A percentile compares a stretch with the other conserved stretches of the same genome.
phyloP scores from a whole-genome alignment of 2,329 filamentous ascomycete genomes.

The Neofusicoccum umdonicola region DNA sequence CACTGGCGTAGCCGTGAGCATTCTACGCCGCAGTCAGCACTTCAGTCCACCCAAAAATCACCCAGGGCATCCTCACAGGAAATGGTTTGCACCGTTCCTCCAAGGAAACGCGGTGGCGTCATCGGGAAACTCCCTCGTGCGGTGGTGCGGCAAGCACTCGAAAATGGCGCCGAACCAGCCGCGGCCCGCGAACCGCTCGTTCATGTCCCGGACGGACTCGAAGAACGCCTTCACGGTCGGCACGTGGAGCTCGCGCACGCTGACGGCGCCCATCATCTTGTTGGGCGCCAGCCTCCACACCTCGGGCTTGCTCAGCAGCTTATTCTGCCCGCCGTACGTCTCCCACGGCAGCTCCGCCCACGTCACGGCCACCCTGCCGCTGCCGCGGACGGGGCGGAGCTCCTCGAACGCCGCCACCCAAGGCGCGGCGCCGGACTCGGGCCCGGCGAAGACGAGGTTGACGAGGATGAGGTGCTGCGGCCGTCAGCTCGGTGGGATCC shows the following conservation, averaged over 20 bases:
- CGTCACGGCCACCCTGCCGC: background rate
- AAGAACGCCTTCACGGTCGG: conserved; percentile 8
- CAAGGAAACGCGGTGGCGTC: background rate
- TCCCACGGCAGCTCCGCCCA: conserved; percentile 8
- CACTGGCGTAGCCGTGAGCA: conserved; percentile 2
- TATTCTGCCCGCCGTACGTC: conserved; percentile 8
- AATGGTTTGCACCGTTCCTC: background rate
- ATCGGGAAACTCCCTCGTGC: conserved; percentile 1
- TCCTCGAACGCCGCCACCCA: background rate
- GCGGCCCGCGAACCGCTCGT: background rate
- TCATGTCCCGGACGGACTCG: conserved; percentile 6
- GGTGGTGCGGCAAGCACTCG: conserved; percentile 3
- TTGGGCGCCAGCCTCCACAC: conserved; percentile 4
- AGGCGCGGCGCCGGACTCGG: background rate
- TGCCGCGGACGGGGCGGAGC: background rate
- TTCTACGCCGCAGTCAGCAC: background rate
- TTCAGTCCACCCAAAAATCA: too few species aligned
- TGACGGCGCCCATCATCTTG: conserved; percentile 13
- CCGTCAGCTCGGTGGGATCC: background rate
- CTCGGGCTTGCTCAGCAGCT: conserved; percentile 7
- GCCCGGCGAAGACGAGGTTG: conserved; percentile 1
- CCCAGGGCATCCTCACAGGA: background rate
- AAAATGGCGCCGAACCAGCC: conserved; percentile 12
- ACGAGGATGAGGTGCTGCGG: background rate
- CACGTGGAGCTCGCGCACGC: background rate